Evolutionary conservation across 768 basidiomycete genomes (phyloP).

Genomic region (Psilocybe cyanescens): DNA sequence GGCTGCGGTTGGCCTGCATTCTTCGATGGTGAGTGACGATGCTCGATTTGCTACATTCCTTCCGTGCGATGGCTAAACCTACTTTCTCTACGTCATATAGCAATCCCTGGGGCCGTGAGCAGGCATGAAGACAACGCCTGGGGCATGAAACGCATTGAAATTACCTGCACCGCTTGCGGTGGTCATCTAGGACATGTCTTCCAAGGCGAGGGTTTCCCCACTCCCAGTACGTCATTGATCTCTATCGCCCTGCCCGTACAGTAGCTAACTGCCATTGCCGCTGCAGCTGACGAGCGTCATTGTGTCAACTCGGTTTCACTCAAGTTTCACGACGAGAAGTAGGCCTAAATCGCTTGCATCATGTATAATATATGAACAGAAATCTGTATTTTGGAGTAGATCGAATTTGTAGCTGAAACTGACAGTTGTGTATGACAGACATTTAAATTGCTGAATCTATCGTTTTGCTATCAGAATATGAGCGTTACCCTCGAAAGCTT

Average conservation of each 20-base stretch:
- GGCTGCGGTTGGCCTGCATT: constrained; percentile 99
- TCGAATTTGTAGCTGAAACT: background rate
- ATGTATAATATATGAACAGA: background rate
- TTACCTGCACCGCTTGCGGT: constrained; percentile 88
- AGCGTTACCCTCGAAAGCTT: background rate
- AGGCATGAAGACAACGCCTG: constrained; percentile 72
- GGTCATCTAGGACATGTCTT: constrained; percentile 97
- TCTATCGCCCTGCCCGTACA: background rate
- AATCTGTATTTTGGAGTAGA: constrained; percentile 10
- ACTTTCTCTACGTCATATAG: constrained; percentile 36
- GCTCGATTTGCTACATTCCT: background rate
- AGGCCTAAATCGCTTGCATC: constrained; percentile 1
- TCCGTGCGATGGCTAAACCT: background rate
- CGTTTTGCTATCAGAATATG: background rate
- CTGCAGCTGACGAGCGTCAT: constrained; percentile 78
- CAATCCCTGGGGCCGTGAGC: constrained; percentile 86
- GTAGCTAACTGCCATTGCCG: background rate
- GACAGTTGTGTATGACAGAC: background rate
- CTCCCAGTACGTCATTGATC: constrained; percentile 63
- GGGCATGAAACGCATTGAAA: constrained; percentile 80
- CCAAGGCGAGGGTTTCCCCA: constrained; percentile 85
- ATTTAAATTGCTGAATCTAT: background rate
- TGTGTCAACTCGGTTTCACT: constrained; percentile 91
- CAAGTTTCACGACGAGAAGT: constrained; percentile 64
- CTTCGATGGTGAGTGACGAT: constrained; percentile 72